These are phyloP conservation scores for Choanephora cucurbitarum DNA, from an alignment of 371 early-diverging fungal species.

Conservation along the genomic window DNA sequence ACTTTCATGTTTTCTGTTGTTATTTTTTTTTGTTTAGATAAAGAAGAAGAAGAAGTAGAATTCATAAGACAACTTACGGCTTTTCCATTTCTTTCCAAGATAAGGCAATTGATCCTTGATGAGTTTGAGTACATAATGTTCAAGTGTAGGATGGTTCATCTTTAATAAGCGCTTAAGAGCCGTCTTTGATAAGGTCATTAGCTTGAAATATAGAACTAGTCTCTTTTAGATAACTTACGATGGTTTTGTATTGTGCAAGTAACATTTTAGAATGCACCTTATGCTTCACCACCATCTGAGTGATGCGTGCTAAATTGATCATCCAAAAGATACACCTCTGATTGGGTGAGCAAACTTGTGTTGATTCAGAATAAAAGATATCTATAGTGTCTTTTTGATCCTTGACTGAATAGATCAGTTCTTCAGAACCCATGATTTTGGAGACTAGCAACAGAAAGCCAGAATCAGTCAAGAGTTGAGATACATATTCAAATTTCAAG, in stretches of 20 bases:
- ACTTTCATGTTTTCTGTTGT: constrained; percentile 71
- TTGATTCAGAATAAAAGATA: constrained; percentile 39
- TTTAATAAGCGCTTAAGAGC: constrained; percentile 78
- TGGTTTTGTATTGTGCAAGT: constrained; percentile 82
- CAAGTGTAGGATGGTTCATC: constrained; percentile 68
- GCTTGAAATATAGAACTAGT: neutral
- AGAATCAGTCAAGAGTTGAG: constrained; percentile 79
- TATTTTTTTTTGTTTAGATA: no score
- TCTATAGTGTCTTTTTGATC: constrained; percentile 64
- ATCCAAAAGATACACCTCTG: constrained; percentile 71
- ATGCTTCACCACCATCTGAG: constrained; percentile 80
- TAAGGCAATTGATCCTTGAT: constrained; percentile 80
- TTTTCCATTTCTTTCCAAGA: constrained; percentile 81
- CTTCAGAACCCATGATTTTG: constrained; percentile 79
- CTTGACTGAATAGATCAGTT: constrained; percentile 50
- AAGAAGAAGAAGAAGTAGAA: no score
- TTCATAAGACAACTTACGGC: constrained; percentile 43
- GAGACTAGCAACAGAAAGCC: constrained; percentile 77
- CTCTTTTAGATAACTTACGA: constrained; percentile 37
- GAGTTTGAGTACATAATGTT: constrained; percentile 74
- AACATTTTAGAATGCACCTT: constrained; percentile 75
- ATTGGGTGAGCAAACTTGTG: constrained; percentile 21
- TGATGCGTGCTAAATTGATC: constrained; percentile 71
- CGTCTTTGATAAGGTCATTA: constrained; percentile 28
- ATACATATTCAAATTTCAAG: constrained; percentile 74